phyloP scores from a whole-genome alignment of 371 early-diverging fungal genomes.

The Apophysomyces elegans region DNA sequence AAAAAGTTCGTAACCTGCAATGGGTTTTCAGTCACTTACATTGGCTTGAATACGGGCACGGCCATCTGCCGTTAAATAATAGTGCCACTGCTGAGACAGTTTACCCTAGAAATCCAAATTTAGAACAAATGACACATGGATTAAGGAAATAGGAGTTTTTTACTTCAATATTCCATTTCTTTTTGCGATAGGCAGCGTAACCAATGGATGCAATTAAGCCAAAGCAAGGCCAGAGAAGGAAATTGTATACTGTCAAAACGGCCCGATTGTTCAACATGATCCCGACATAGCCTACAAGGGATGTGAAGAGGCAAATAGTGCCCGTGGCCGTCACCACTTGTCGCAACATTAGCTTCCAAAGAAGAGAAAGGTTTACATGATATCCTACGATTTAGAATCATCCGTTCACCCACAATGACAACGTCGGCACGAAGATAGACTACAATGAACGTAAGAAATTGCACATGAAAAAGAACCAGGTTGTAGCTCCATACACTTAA shows the following conservation, averaged over 20 bases:
- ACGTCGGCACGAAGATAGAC: conserved; percentile 54
- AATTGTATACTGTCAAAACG: conserved; percentile 48
- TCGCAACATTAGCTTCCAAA: background rate
- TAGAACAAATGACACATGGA: background rate
- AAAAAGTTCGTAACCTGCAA: background rate
- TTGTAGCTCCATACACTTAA: conserved; percentile 42
- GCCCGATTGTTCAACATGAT: conserved; percentile 59
- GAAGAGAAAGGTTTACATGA: background rate
- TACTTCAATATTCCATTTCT: conserved; percentile 47
- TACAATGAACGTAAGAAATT: conserved; percentile 10
- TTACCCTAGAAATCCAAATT: conserved; percentile 25
- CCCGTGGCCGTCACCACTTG: conserved; percentile 57
- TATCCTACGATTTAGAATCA: conserved; percentile 49
- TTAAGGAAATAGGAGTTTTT: background rate
- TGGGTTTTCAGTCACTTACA: conserved; percentile 21
- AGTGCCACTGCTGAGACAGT: conserved; percentile 57
- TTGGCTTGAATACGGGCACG: conserved; percentile 51
- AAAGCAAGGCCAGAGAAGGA: conserved; percentile 63
- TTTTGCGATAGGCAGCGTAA: conserved; percentile 54
- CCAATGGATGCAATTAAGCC: conserved; percentile 59
- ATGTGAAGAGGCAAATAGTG: conserved; percentile 46
- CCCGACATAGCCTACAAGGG: conserved; percentile 57
- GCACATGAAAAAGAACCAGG: conserved; percentile 14
- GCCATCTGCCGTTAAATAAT: conserved; percentile 37
- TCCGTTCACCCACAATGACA: conserved; percentile 45